Conservation (phyloP, 768 basidiomycete genomes). For the Naematelia encephala region DNA sequence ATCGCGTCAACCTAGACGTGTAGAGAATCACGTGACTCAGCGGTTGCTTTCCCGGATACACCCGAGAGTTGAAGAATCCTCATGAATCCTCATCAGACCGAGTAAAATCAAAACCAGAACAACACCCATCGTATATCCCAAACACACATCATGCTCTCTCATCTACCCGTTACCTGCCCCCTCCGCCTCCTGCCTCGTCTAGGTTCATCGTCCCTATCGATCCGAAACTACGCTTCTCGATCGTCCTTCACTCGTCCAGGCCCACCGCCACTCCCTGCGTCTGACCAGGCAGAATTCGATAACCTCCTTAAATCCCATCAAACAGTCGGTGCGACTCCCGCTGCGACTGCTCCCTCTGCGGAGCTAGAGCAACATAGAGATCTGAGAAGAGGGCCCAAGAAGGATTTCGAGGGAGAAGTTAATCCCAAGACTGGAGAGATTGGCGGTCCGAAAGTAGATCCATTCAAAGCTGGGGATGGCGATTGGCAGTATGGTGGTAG, state of each 20-base stretch:
- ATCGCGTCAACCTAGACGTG: background rate
- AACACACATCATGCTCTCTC: constrained; percentile 4
- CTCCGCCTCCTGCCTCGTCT: background rate
- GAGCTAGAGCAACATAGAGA: constrained; percentile 38
- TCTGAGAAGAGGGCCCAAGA: constrained; percentile 36
- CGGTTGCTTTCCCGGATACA: no score
- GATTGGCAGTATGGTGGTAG: constrained; percentile 50
- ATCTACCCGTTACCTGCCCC: background rate
- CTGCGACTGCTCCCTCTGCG: constrained; percentile 14
- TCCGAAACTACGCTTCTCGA: constrained; percentile 6
- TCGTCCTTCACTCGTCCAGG: constrained; percentile 33
- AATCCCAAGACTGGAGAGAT: constrained; percentile 48
- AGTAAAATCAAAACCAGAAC: no score
- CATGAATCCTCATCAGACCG: no score
- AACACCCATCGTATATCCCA: no score
- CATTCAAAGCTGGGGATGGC: constrained; percentile 42
- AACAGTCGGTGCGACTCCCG: constrained; percentile 31
- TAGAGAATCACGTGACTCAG: no score
- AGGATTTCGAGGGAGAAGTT: constrained; percentile 46
- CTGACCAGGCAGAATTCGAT: constrained; percentile 49
- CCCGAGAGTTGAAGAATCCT: no score
- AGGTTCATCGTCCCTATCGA: background rate
- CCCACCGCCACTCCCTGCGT: constrained; percentile 40
- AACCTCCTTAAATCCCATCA: constrained; percentile 33
- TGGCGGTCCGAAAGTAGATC: constrained; percentile 49